phyloP scores from a whole-genome alignment of 192 early-diverging fungal species.

The Spizellomyces punctatus region DNA sequence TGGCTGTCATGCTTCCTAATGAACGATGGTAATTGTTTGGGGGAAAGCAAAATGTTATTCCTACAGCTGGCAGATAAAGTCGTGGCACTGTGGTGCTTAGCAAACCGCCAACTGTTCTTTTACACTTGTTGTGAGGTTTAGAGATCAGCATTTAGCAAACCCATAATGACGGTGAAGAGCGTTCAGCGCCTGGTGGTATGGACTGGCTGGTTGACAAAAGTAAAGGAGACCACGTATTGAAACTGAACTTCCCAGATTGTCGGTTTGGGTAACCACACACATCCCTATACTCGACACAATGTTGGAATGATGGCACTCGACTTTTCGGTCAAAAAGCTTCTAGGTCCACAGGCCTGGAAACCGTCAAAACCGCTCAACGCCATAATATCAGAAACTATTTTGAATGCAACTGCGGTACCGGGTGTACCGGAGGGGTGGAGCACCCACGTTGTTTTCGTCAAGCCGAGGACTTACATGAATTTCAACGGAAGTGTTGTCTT shows the following conservation, averaged over 20 bases:
- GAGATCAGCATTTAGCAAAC: no score
- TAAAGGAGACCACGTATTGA: neutral
- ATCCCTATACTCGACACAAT: constrained; percentile 70
- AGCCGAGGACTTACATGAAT: constrained; percentile 72
- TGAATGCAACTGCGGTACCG: neutral
- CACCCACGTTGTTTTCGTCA: constrained; percentile 54
- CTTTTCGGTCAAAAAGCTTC: constrained; percentile 39
- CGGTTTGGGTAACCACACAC: constrained; percentile 72
- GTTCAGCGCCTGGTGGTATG: no score
- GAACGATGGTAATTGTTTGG: no score
- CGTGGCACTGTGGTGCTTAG: no score
- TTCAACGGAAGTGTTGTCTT: constrained; percentile 62
- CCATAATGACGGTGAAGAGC: no score
- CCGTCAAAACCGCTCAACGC: neutral
- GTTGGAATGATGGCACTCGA: constrained; percentile 74
- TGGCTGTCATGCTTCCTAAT: neutral
- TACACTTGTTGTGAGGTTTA: no score
- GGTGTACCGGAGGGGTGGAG: neutral
- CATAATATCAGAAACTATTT: neutral
- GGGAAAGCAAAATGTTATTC: no score
- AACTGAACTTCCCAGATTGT: constrained; percentile 46
- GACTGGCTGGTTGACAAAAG: no score
- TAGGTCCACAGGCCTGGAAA: neutral
- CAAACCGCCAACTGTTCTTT: no score
- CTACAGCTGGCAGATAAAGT: no score